These are phyloP conservation scores for Calonectria multiphialidica DNA, from an alignment of 2,329 filamentous ascomycete genomes.

Conservation along the genomic window DNA sequence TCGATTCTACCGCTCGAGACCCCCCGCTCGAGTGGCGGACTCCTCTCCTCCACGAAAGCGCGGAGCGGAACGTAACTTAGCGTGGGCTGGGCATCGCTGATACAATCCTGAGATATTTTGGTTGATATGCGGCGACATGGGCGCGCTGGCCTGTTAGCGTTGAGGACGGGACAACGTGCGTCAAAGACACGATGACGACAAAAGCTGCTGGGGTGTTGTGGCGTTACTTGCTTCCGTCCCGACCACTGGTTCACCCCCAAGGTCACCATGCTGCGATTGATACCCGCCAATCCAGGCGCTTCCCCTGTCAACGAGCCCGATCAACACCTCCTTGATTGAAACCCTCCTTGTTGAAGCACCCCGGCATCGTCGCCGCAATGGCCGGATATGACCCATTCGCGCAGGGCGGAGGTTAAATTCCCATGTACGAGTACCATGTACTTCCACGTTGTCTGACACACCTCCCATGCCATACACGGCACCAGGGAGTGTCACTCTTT, in stretches of 20 bases:
- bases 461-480: neutral
- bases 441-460: neutral
- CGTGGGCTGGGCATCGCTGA: neutral
- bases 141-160: conserved; percentile 18
- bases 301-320: conserved; percentile 9
- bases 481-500: neutral
- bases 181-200: conserved; percentile 19
- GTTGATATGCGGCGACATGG: neutral
- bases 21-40: neutral
- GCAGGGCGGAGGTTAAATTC: conserved; percentile 8
- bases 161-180: conserved; percentile 17
- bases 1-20: neutral
- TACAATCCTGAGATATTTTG: neutral
- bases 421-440: conserved; percentile 2
- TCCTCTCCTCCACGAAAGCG: neutral
- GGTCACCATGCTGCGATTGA: neutral
- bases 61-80: neutral
- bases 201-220: neutral
- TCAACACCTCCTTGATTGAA: neutral
- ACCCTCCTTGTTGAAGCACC: conserved; percentile 2
- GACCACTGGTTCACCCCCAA: neutral
- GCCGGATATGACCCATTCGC: conserved; percentile 9
- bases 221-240: neutral
- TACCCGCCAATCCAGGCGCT: conserved; percentile 7
- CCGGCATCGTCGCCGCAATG: neutral